Conservation (phyloP, 495 filamentous ascomycete species). For the Letharia lupina region DNA sequence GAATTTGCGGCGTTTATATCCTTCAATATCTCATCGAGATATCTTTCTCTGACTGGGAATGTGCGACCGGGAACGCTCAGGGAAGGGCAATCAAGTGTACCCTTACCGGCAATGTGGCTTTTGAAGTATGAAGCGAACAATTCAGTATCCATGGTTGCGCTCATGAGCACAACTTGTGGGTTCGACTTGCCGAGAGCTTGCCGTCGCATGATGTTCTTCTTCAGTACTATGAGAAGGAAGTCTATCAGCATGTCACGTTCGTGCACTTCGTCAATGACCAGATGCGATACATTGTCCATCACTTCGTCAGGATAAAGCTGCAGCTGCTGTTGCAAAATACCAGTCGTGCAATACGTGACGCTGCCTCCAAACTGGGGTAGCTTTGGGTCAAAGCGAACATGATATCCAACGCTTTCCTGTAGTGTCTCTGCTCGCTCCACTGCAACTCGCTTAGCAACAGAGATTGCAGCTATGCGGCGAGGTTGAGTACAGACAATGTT, state of each 20-base stretch:
- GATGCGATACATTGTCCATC: constrained; percentile 41
- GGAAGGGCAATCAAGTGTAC: constrained; percentile 38
- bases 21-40: constrained; percentile 42
- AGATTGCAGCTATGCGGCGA: constrained; percentile 47
- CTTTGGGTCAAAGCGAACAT: constrained; percentile 43
- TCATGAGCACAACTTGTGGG: constrained; percentile 52
- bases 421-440: constrained; percentile 43
- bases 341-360: constrained; percentile 52
- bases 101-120: constrained; percentile 27
- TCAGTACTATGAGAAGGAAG: constrained; percentile 47
- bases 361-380: constrained; percentile 34
- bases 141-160: constrained; percentile 49
- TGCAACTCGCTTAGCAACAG: constrained; percentile 48
- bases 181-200: constrained; percentile 28
- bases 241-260: constrained; percentile 50
- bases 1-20: constrained; percentile 30
- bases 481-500: constrained; percentile 54
- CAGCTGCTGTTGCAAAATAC: constrained; percentile 45
- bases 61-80: constrained; percentile 48
- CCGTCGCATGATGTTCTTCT: constrained; percentile 36
- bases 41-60: constrained; percentile 46
- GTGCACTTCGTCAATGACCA: constrained; percentile 56
- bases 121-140: constrained; percentile 49
- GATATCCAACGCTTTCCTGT: constrained; percentile 45
- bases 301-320: constrained; percentile 35